phyloP scores from a whole-genome alignment of 495 filamentous ascomycete species.

The Hypoxylon crocopeplum region DNA sequence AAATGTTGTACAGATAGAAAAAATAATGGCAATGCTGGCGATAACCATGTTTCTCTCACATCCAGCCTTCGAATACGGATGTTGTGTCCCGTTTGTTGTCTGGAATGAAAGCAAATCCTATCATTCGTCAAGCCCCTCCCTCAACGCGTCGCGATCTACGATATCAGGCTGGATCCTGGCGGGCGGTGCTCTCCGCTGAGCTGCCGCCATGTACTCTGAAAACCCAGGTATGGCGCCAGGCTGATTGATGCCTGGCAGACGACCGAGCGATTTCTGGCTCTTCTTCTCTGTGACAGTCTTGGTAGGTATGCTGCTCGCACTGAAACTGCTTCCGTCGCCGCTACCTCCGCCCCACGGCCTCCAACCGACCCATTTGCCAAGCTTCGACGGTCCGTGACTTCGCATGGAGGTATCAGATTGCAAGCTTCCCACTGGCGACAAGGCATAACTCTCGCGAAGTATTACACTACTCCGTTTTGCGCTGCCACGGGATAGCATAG shows the following conservation, averaged over 20 bases:
- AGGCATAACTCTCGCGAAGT: slow-evolving; percentile 47
- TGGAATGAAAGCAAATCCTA: not conserved
- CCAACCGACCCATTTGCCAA: slow-evolving; percentile 54
- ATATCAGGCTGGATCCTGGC: slow-evolving; percentile 51
- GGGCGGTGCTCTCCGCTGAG: slow-evolving; percentile 46
- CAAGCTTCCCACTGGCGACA: slow-evolving; percentile 38
- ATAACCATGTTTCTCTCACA: no score
- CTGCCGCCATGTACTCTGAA: slow-evolving; percentile 47
- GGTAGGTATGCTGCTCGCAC: slow-evolving; percentile 9
- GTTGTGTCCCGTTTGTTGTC: not conserved
- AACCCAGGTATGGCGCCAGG: slow-evolving; percentile 60
- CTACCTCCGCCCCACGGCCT: slow-evolving; percentile 50
- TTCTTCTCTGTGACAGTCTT: slow-evolving; percentile 18
- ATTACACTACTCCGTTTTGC: slow-evolving; percentile 47
- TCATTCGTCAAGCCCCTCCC: slow-evolving; percentile 47
- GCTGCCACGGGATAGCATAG: slow-evolving; percentile 44
- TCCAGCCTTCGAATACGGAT: not conserved
- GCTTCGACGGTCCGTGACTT: slow-evolving; percentile 30
- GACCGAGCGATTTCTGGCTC: slow-evolving; percentile 24
- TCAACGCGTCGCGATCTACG: slow-evolving; percentile 50
- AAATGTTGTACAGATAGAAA: slow-evolving; percentile 1
- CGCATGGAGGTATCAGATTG: slow-evolving; percentile 37
- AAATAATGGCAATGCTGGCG: no score
- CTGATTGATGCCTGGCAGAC: slow-evolving; percentile 61
- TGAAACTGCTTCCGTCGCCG: slow-evolving; percentile 28